phyloP scores from a whole-genome alignment of 345 rosid species.

The Citrus sinensis region DNA sequence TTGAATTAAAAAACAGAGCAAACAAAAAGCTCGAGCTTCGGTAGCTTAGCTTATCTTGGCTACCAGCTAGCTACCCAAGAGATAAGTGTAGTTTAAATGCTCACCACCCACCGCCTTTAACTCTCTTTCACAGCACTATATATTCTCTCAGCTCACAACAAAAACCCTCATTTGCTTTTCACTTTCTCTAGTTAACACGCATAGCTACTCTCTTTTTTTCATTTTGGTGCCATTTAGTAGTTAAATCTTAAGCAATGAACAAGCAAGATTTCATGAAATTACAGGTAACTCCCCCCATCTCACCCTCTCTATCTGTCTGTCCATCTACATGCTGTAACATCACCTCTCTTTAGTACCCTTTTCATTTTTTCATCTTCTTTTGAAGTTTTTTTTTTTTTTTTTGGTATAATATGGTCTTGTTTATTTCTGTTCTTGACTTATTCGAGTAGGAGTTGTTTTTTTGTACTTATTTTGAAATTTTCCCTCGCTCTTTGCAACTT shows the following conservation, averaged over 20 bases:
- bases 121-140: not conserved
- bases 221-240: no score
- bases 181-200: not conserved
- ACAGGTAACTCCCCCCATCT: not conserved
- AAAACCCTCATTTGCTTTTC: not conserved
- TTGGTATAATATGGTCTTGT: not conserved
- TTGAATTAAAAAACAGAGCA: not conserved
- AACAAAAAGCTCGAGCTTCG: not conserved
- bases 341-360: not conserved
- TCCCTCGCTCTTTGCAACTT: not conserved
- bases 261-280: constrained; percentile 19
- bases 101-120: constrained; percentile 4
- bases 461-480: not conserved
- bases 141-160: not conserved
- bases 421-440: not conserved
- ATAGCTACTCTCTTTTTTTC: not conserved
- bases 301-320: not conserved
- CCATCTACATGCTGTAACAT: not conserved
- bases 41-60: not conserved
- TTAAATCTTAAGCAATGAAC: not conserved
- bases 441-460: not conserved
- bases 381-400: not conserved
- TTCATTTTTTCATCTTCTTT: not conserved
- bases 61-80: not conserved
- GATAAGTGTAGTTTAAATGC: constrained; percentile 6